phyloP scores from a whole-genome alignment of 495 filamentous ascomycete species.

The Jackrogersella multiformis region DNA sequence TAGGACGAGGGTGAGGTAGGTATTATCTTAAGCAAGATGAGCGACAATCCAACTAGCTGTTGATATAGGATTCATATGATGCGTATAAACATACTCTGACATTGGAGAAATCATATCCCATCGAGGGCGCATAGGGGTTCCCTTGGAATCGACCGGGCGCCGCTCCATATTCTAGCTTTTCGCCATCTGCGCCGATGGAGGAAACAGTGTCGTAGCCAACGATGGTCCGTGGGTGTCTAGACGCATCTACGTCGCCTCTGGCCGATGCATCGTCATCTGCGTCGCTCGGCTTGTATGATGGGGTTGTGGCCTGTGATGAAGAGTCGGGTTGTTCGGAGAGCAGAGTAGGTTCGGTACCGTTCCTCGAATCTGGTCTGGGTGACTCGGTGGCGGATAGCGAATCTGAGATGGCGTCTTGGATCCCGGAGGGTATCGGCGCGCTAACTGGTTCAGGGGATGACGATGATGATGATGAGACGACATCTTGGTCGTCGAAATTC shows the following conservation, averaged over 20 bases:
- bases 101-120: constrained; percentile 73
- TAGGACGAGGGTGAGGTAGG: constrained; percentile 78
- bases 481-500: constrained; percentile 40
- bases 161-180: constrained; percentile 36
- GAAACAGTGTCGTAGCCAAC: constrained; percentile 31
- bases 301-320: constrained; percentile 25
- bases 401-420: constrained; percentile 14
- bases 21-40: constrained; percentile 59
- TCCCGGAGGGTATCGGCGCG: constrained; percentile 16
- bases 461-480: no score
- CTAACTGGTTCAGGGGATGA: constrained; percentile 36
- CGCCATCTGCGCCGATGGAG: constrained; percentile 35
- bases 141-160: constrained; percentile 36
- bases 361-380: constrained; percentile 46
- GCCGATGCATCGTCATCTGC: constrained; percentile 44
- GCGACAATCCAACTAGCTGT: background rate
- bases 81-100: constrained; percentile 63
- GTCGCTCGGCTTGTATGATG: constrained; percentile 49
- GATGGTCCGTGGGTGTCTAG: constrained; percentile 19
- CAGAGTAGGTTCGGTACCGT: constrained; percentile 34
- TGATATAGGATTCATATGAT: background rate
- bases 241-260: constrained; percentile 16
- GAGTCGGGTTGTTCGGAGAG: constrained; percentile 33
- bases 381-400: constrained; percentile 52
- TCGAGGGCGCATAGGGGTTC: constrained; percentile 50